Evolutionary conservation across 805 yeast species (phyloP), one percentile per base, ranked within the genome.

Genomic region (Brettanomyces naardenensis): DNA sequence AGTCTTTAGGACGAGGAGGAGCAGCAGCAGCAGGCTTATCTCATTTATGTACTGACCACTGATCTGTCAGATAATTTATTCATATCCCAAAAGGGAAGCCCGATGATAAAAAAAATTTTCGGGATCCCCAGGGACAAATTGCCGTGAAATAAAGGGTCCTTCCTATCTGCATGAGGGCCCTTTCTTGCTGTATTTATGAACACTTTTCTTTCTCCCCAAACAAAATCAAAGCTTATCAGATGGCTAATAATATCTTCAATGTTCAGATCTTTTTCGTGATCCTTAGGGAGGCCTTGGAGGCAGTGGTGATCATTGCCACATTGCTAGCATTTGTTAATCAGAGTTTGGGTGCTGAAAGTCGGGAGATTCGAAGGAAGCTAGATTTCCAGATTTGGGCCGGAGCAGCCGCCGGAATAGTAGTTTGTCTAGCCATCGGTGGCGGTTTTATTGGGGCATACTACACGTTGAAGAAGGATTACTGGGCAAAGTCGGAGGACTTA

Each of bases 371-470:
- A 60, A 78, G 75, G 49, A 69, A 68, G 41, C 64, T 89, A 45
- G 58, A 69, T 13, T 61, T 60, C 54, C 96, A 89, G 58, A 88
- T 89, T 32, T 89, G 95, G 95, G 37, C 70, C 9, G 96, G 96
- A 40, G 71, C 89, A 4, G 56, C 62, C 4, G 33, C 66, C 3
- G 97, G 96, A 43, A 65, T 88, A 17, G 46, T 80, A 27, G 63
- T 84, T 34, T 88, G 96, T 78, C 51, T 88, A 30, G 68, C 73
- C 33, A 68, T 88, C 44, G 97, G 97, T 58, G 80, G 81, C 61
- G 95, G 85, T 36, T 87, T 88, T 62, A 87, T 88, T 54, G 97
- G 94, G 59, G 86, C 86, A 19, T 88, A 84, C 65, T 89, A 89
- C 58, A 64, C 82, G 26, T 66, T 80, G 37, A 76, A 79, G 43